Evolutionary conservation across 148 eudicot species (phyloP), one percentile per base, ranked within the genome.

Genomic region (Diospyros lotus): DNA sequence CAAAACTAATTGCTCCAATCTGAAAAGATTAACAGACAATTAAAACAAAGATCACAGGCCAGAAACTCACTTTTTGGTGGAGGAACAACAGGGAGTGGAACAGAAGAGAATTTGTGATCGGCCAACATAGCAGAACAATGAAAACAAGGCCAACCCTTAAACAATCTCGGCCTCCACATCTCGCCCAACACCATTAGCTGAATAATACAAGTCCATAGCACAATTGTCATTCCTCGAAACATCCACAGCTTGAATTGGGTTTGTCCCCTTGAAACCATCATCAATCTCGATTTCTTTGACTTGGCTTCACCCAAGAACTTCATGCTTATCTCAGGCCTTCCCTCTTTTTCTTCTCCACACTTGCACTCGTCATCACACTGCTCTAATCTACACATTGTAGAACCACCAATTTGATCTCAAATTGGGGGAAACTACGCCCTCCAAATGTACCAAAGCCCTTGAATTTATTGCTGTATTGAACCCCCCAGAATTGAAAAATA

Each of bases 61-160:
- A 75, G 39, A 5, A 51, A 81, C 86, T 86, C 79, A 89, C 93
- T 86, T 80, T 89, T 89, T 3, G 91, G 88, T 3, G 89, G 91
- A 50, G 61, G 82, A 80, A 55, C 51, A 70, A 82, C 46, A 50
- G 70, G 80, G 39, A 66, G 67, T 43, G 71, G 63, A 70, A 58
- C 3, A 77, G 58, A 38, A 71, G 76, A 42, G n/a, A 76, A 50
- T 44, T 79, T 54, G 42, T 66, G 65, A 48, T 67, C 71, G 46
- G 78, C 3, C 62, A 59, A 76, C 40, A 63, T 52, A 68, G 79
- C 44, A 77, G 73, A 53, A 72, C 66, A 67, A 74, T 82, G 83
- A 72, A 83, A 84, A 77, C 85, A 80, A 73, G 94, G 89, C 89
- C 87, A 90, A 76, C 78, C 76, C 66, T 81, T 88, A 75, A 88